A percentile compares a stretch with the other conserved stretches of the same genome.
Conservation (phyloP, 345 rosid species). For the Arabis hirsuta region DNA sequence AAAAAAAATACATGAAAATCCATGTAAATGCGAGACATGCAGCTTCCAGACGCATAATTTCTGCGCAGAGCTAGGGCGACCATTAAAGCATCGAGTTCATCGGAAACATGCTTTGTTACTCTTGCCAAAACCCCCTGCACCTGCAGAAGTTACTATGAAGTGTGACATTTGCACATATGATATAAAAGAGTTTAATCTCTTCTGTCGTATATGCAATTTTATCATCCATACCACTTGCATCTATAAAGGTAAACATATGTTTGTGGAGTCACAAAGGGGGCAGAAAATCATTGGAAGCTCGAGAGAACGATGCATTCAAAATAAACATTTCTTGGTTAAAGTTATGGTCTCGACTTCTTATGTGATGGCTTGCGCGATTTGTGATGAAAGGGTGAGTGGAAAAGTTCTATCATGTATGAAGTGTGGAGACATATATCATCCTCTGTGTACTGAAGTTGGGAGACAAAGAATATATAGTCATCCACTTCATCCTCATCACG, state of each 20-base stretch:
- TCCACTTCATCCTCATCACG: constrained; percentile 24
- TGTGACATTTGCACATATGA: no score
- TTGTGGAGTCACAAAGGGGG: no score
- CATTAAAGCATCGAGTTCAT: not conserved
- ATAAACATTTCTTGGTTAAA: no score
- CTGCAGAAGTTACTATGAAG: no score
- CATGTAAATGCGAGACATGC: not conserved
- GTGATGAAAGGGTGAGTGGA: no score
- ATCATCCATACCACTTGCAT: not conserved
- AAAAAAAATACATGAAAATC: no score
- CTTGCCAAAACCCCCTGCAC: not conserved
- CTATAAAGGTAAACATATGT: no score
- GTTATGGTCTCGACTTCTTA: no score
- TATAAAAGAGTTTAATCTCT: not conserved
- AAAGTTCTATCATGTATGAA: not conserved
- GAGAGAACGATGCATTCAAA: no score
- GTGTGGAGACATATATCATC: not conserved
- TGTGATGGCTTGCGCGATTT: no score
- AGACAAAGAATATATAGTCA: not conserved
- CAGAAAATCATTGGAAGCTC: no score
- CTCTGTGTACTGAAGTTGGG: not conserved
- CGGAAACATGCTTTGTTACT: not conserved
- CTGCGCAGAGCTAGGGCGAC: not conserved
- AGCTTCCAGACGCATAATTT: not conserved
- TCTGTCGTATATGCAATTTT: not conserved